Evolutionary conservation across 1,139 yeast genomes (phyloP), one percentile per base, ranked within the genome.

Genomic region (Geotrichum cucujoidarum): DNA sequence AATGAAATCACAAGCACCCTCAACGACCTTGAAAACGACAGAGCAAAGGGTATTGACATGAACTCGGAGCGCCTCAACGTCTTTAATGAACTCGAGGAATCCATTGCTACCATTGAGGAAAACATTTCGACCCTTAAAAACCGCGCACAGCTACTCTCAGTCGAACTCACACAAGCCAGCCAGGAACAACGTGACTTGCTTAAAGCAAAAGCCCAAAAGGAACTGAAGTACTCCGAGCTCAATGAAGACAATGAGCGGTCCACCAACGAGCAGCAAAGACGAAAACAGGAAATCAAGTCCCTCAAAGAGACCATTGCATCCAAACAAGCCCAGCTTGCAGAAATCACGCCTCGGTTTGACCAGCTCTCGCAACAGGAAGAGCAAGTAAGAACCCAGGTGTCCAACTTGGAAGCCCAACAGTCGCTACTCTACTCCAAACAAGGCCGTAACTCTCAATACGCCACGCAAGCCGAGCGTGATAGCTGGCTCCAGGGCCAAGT

Each of bases 391-490:
- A 56, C 62, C 1, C 62, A 70, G 41, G 65, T 84, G 32, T 60
- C 69, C 2, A 70, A 72, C 14, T 61, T 79, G 37, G 73, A 74
- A 46, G 71, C 80, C 1, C 73, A 70, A 32, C 89, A 84, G 62
- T 72, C 86, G 55, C 74, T 80, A 7, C 66, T 90, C 8, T 77
- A 84, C 49, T 73, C 88, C 11, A 90, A 89, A 60, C 87, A 83
- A 57, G 88, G 84, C 40, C 76, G 92, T 49, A 78, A 78, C 55
- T 75, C 80, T 37, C 76, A 78, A 55, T 89, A 87, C 57, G 56
- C 65, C 1, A 66, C 75, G 10, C 74, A 75, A 53, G 61, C 67
- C 3, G 83, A 85, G 53, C 75, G 97, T 56, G 84, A 89, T 60
- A 45, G 55, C 1, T 86, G 95, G 94, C 70, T 90, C n/a, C 59